Evolutionary conservation across 495 filamentous ascomycete species (phyloP), one percentile per base, ranked within the genome.

Genomic region (Clavariopsis aquatica): DNA sequence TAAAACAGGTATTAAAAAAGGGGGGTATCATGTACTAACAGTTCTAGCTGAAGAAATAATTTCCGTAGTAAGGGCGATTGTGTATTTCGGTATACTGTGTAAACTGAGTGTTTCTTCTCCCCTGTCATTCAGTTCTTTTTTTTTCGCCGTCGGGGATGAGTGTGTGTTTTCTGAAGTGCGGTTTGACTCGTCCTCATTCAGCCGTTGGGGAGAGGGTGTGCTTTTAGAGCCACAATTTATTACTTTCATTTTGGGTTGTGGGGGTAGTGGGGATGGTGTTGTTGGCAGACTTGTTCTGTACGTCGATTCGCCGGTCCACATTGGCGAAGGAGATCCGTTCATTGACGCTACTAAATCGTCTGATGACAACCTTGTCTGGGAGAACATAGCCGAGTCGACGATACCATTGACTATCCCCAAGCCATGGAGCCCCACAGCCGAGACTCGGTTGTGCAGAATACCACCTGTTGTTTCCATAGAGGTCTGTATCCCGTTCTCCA

Each of bases 331-430:
- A 1, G 65, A 59, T 20, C 27, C 29, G 15, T 23, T 63, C 31
- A 43, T 29, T 7, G 19, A 47, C 1, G 60, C 66, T 9, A 64
- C 53, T 7, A 69, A 36, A 23, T 64, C 62, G 38, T 69, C 66
- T 27, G 66, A 69, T 4, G 66, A 69, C n/a, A 60, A 22, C 43
- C 60, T 69, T 19, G 66, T 69, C 26, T 69, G 59, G 4, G 65
- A 41, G 28, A 68, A 68, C 17, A 57, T 10, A 5, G 60, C 26
- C 19, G 58, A 41, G 23, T 52, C 52, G 28, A 68, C 43, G 1
- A 19, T 49, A 52, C 31, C 58, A 55, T 52, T 58, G 5, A 38
- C 24, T 45, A 64, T 59, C 20, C 65, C 65, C 13, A 68, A 49
- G 34, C 54, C 59, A 49, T 68, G 52, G 10, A 58, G 24, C 17